Conservation (phyloP, 2,329 filamentous ascomycete genomes). For the Penicillium sp. region DNA sequence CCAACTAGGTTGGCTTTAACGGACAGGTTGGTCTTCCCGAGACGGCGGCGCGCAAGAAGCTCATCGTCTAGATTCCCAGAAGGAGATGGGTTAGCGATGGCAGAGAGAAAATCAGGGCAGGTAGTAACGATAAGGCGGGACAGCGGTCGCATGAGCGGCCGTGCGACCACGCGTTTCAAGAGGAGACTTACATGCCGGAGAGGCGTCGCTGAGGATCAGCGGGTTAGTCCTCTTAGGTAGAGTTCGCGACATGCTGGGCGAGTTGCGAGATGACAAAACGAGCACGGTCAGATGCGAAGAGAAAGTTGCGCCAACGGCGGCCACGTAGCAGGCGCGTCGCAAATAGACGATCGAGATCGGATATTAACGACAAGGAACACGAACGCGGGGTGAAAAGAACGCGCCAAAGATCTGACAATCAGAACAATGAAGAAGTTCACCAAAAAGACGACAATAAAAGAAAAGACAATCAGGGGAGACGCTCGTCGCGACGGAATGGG, state of each 20-base stretch:
- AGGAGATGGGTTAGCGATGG: slow-evolving; percentile 14
- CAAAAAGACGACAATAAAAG: slow-evolving; percentile 11
- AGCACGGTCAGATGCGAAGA: slow-evolving; percentile 13
- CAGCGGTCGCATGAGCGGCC: slow-evolving; percentile 9
- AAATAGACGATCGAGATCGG: slow-evolving; percentile 10
- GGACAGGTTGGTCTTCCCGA: slow-evolving; percentile 88
- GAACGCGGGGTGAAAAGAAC: slow-evolving; percentile 2
- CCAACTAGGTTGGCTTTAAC: slow-evolving; percentile 75
- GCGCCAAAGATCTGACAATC: slow-evolving; percentile 1
- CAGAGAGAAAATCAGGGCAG: slow-evolving; percentile 4
- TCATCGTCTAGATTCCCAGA: slow-evolving; percentile 57
- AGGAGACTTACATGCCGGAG: slow-evolving; percentile 46
- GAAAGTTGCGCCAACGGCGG: slow-evolving; percentile 36
- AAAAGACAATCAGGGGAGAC: slow-evolving; percentile 25
- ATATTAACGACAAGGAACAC: slow-evolving; percentile 19
- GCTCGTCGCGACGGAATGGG: slow-evolving; percentile 19
- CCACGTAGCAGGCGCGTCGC: slow-evolving; percentile 48
- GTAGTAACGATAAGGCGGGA: slow-evolving; percentile 2
- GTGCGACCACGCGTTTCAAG: slow-evolving; percentile 17
- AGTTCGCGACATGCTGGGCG: slow-evolving; percentile 41
- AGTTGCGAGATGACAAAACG: slow-evolving; percentile 10
- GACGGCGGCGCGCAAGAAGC: slow-evolving; percentile 77
- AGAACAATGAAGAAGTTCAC: slow-evolving; percentile 1
- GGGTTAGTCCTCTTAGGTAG: slow-evolving; percentile 49
- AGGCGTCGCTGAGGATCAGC: slow-evolving; percentile 42